These are phyloP conservation scores for Penicillium subrubescens DNA, from an alignment of 495 filamentous ascomycete genomes.

Conservation along the genomic window DNA sequence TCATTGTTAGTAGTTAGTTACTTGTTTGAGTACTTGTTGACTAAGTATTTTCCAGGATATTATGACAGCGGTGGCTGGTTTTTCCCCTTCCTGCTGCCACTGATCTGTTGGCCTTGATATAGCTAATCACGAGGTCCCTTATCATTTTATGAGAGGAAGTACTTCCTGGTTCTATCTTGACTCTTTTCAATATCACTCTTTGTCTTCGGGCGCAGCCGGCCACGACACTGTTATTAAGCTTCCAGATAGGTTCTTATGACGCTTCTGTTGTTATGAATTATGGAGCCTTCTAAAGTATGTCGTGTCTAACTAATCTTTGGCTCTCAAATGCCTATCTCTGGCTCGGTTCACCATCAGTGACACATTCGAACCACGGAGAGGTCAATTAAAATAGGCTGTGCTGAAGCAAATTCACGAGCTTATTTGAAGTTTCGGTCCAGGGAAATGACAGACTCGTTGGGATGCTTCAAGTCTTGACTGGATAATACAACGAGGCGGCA, in stretches of 20 bases:
- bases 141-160: not conserved
- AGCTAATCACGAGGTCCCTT: not conserved
- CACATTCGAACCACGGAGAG: not conserved
- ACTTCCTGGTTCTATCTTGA: not conserved
- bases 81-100: not conserved
- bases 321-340: not conserved
- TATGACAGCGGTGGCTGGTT: not conserved
- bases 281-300: not conserved
- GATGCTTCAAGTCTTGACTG: too few relatives aligned
- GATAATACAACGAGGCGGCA: too few relatives aligned
- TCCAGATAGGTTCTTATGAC: not conserved
- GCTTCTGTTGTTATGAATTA: not conserved
- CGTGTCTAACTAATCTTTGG: not conserved
- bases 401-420: not conserved
- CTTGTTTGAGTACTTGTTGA: not conserved
- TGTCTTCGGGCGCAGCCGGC: not conserved
- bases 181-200: not conserved
- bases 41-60: not conserved
- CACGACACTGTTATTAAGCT: not conserved
- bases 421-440: not conserved
- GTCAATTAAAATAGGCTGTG: not conserved
- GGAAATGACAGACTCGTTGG: too few relatives aligned
- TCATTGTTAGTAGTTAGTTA: not conserved
- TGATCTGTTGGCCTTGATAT: not conserved
- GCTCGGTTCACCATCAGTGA: not conserved